Evolutionary conservation across 2,329 filamentous ascomycete genomes (phyloP).

Genomic region (Alternaria atra): DNA sequence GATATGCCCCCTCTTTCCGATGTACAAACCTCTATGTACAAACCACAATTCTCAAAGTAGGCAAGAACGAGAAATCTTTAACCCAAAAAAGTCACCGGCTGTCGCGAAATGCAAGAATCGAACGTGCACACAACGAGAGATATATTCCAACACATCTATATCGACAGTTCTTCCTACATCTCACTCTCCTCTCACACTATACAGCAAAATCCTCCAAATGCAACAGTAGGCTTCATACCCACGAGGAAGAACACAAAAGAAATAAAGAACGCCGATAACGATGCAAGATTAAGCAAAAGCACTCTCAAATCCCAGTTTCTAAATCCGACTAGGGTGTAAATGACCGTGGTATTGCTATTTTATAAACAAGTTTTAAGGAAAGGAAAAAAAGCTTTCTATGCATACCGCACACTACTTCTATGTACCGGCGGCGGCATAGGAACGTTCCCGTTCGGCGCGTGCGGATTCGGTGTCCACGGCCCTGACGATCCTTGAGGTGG

Average conservation of each 20-base stretch:
- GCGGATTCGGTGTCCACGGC: slow-evolving; percentile 5
- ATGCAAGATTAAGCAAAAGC: slow-evolving; percentile 4
- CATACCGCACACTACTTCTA: slow-evolving; percentile 26
- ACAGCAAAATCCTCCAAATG: not conserved
- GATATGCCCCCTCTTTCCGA: not conserved
- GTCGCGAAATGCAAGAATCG: not conserved
- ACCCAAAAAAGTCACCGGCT: not conserved
- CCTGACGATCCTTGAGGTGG: not conserved
- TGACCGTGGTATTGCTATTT: not conserved
- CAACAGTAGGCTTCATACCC: not conserved
- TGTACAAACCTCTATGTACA: not conserved
- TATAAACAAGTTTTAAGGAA: not conserved
- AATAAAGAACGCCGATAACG: slow-evolving; percentile 8
- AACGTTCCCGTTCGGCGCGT: slow-evolving; percentile 13
- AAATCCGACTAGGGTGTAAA: not conserved
- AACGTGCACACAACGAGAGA: not conserved
- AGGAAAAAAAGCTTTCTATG: slow-evolving; percentile 12
- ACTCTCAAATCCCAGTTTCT: slow-evolving; percentile 1
- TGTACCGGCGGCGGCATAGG: slow-evolving; percentile 25
- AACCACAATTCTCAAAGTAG: not conserved
- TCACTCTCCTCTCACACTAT: not conserved
- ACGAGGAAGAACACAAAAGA: not conserved
- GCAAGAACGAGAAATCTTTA: not conserved
- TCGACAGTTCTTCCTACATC: not conserved
- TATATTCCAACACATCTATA: not conserved